Percentiles rank a stretch among this genome's conserved stretches.
Conservation (phyloP, 768 basidiomycete species). For the Lactifluus echinatus region DNA sequence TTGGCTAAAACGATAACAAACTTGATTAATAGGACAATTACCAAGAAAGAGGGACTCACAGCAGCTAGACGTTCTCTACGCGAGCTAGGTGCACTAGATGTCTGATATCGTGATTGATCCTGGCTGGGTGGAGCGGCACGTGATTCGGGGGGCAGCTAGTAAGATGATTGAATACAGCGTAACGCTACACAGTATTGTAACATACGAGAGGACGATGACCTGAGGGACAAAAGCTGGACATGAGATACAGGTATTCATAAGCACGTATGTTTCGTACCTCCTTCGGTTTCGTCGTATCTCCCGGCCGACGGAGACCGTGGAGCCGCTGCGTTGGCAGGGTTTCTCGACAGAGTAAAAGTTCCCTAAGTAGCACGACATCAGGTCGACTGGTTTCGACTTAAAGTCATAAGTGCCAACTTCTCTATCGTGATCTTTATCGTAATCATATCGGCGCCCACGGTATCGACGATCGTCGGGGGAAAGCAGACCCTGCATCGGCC, state of each 20-base stretch:
- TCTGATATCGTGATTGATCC: conserved; percentile 1
- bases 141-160: conserved; percentile 7
- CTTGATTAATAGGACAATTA: not conserved
- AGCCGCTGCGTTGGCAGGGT: not conserved
- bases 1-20: not conserved
- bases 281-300: conserved; percentile 6
- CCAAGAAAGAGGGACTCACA: not conserved
- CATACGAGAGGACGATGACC: conserved; percentile 3
- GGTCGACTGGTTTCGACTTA: not conserved
- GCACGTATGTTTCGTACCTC: not conserved
- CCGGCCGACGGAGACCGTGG: not conserved
- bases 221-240: not conserved
- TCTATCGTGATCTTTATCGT: not conserved
- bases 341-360: not conserved
- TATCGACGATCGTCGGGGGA: not conserved
- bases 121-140: not conserved
- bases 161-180: not conserved
- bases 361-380: not conserved
- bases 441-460: conserved; percentile 5
- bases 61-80: conserved; percentile 5
- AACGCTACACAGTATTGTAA: not conserved
- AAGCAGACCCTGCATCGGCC: not conserved
- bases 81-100: not conserved
- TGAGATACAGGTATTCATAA: too few species aligned
- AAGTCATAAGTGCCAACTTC: not conserved